Evolutionary conservation across 306 rosid species (phyloP), one percentile per base, ranked within the genome.

Genomic region (Castanea crenata): DNA sequence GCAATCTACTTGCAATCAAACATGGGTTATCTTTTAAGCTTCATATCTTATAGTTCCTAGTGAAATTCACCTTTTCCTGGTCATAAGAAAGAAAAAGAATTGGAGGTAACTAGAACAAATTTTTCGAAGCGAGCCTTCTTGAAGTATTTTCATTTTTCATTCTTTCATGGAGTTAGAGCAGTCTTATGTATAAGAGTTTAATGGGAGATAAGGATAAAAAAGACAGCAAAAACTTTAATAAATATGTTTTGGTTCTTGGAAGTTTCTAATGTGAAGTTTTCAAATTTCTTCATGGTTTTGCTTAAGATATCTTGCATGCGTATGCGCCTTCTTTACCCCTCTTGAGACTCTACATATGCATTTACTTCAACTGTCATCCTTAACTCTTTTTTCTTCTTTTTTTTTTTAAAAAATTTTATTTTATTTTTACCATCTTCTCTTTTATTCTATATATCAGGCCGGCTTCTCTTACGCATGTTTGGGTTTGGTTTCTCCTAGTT

Each of bases 381-480:
- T 41, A 44, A 38, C 72, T 71, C 6, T 46, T 12, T 74, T 62
- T 57, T 64, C 32, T 73, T 23, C 23, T 23, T 23, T 20, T 19
- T 78, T 56, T 35, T 1, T 6, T 6, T 6, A 1, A 1, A 0
- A 25, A 6, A 35, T 35, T 38, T 38, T 6, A 6, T 38, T 38
- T 38, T 6, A 6, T 6, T 38, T 35, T 6, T 38, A 41, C 1
- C 12, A 11, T 11, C 46, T 41, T 2, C 3, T 41, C 46, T 41
- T 8, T 54, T 63, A 67, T 78, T 20, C 80, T 71, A 35, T 67
- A 54, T 73, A 27, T 27, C 93, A 95, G 99, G 98, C 65, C 73
- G 71, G 82, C 80, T 38, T 82, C 81, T 95, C 87, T 75, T 82
- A 72, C 77, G 86, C 85, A 74, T 85, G 87, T 80, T 83, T 84